Evolutionary conservation across 805 yeast genomes (phyloP).

Genomic region (Pichia nanzhaoensis): DNA sequence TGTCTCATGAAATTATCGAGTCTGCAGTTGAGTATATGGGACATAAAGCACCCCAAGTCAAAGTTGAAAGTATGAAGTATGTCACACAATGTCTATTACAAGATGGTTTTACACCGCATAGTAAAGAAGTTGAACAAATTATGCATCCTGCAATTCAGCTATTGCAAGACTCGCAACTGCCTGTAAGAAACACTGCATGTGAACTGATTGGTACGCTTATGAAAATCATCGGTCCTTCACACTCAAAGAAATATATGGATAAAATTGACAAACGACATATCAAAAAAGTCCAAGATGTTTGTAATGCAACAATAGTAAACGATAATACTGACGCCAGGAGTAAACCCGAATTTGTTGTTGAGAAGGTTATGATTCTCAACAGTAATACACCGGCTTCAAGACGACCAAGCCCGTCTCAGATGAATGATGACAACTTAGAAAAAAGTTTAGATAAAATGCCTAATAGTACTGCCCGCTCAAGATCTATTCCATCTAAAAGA

Average conservation of each 20-base stretch:
- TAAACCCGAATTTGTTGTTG: neutral
- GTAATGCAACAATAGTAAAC: constrained; percentile 48
- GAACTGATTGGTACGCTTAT: constrained; percentile 74
- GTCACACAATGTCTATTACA: constrained; percentile 55
- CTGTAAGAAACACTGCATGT: constrained; percentile 72
- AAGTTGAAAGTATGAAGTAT: constrained; percentile 61
- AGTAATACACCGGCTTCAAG: neutral
- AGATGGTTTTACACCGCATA: constrained; percentile 42
- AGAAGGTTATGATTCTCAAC: neutral
- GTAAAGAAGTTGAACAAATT: constrained; percentile 49
- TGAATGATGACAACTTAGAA: neutral
- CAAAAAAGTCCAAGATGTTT: constrained; percentile 57
- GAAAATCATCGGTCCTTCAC: constrained; percentile 76
- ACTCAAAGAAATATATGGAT: constrained; percentile 51
- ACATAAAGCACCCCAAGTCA: constrained; percentile 80
- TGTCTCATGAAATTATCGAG: constrained; percentile 50
- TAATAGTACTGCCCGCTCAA: neutral
- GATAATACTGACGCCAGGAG: neutral
- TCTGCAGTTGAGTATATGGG: constrained; percentile 52
- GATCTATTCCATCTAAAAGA: constrained; percentile 53
- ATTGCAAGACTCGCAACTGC: constrained; percentile 78
- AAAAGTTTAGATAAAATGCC: neutral
- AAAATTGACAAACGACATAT: constrained; percentile 66
- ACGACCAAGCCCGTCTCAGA: neutral
- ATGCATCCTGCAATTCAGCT: constrained; percentile 52